Evolutionary conservation across 331 rosid genomes (phyloP).

Genomic region (Malus hybrid): DNA sequence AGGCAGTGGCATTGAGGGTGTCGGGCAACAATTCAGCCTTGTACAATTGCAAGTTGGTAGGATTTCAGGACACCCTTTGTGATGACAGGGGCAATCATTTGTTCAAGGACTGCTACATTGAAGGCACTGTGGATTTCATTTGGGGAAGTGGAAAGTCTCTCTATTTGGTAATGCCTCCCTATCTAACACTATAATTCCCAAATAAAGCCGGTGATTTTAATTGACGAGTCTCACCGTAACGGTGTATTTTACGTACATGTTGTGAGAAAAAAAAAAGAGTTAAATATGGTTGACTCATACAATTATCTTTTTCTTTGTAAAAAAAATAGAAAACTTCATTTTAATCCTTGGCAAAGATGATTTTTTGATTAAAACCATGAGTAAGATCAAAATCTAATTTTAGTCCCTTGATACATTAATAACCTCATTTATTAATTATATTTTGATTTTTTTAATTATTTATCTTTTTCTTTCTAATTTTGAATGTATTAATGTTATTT

Average conservation of each 20-base stretch:
- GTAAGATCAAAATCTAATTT: no score
- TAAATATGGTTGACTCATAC: neutral
- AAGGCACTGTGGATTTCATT: constrained; percentile 62
- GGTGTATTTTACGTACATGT: neutral
- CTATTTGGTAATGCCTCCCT: constrained; percentile 34
- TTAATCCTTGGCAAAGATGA: no score
- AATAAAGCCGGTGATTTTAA: neutral
- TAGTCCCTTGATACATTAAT: no score
- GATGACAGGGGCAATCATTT: constrained; percentile 51
- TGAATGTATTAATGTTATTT: no score
- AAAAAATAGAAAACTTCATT: no score
- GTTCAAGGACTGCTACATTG: constrained; percentile 42
- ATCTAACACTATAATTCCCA: neutral
- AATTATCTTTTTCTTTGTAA: neutral
- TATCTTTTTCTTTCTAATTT: no score
- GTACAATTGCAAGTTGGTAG: constrained; percentile 33
- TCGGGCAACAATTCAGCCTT: constrained; percentile 41
- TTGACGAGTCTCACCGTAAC: neutral
- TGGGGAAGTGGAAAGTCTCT: constrained; percentile 58
- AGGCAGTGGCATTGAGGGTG: constrained; percentile 54
- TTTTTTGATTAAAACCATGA: no score
- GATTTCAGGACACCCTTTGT: constrained; percentile 66
- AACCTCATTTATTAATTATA: no score
- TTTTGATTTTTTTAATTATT: no score
- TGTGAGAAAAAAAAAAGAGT: neutral